Base-by-base conservation (phyloP, 139 green algal species). In the Trebouxia sp. region DNA sequence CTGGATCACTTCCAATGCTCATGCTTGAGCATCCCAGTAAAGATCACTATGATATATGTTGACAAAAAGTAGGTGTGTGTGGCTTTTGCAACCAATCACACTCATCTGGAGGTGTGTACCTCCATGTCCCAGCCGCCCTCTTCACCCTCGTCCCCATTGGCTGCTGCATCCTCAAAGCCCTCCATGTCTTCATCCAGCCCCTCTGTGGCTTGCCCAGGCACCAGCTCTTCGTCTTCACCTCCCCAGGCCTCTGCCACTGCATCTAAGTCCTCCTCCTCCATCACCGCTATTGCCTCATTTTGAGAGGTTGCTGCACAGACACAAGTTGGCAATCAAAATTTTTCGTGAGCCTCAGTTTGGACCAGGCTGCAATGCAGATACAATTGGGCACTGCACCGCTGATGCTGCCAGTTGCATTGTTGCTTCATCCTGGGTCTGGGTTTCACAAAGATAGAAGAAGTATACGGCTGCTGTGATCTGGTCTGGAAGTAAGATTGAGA, bases 81-180 rank as follows among this genome's bases (percentile, higher is more conserved):
- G 26, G 20, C 50, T 28, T 1, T 58, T 17, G 2, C 22, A 58
- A 58, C 50, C 50, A 58, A 17, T 22, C 26, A 28, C n/a, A n/a
- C n/a, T n/a, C n/a, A n/a, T n/a, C n/a, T n/a, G n/a, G n/a, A n/a
- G n/a, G n/a, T n/a, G 28, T 86, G 65, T 32, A 94, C 89, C 69
- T 98, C 95, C 94, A 99, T 98, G 50, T 98, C 96, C 96, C 96
- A 99, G 50, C 95, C 95, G 45, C 88, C 93, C 70, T 95, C 91
- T 24, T 83, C 88, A 50, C 91, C 92, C 38, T 87, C 90, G 42
- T 81, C 90, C 48, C 84, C 92, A 37, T 86, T 89, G 47, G 80
- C 90, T 45, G 83, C 92, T 32, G 28, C 88, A n/a, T 89, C 88
- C 55, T 79, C 85, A 32, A 67, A 84, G 15, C n/a, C 69, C 26